Base-by-base conservation (phyloP, 495 filamentous ascomycete species). In the Penicillium taxi region DNA sequence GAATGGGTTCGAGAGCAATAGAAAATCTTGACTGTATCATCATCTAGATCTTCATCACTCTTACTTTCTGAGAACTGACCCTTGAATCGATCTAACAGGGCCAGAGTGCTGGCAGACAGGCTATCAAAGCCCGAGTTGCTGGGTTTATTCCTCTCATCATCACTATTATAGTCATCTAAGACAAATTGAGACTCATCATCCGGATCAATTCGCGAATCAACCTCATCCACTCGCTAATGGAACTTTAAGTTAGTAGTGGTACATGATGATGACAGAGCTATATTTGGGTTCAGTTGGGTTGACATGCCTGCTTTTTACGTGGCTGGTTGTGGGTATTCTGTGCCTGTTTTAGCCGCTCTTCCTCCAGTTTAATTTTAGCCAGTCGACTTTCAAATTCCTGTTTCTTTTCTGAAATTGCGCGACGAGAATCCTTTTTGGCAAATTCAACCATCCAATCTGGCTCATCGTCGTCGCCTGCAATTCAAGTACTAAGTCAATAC, bases 1-100 rank as follows among this genome's bases (percentile, higher is more conserved):
- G 91, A 96, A 50, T 98, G 91, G 2, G 91, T 98, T 48, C 91
- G 72, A 9, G 91, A 96, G 39, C 89, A 95, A 56, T 84, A 96
- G 56, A 84, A 95, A 17, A 98, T 84, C 70, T 86, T 89, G 13
- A 80, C 66, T 30, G 78, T 70, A 16, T 72, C 71, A 8, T 66
- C 52, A 35, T 79, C 75, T 8, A 63, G 55, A 9, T 71, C 69
- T 27, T 69, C 64, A 5, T 67, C 59, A 21, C 73, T 66, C 4
- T 73, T 67, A 37, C 63, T 32, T 1, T 44, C 39, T 2, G 59
- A 52, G n/a, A 48, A 39, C 21, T 60, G 47, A 2, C 59, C 61
- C 32, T 59, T 55, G 32, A 67, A 63, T 5, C 48, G 54, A 26
- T 65, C 59, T 16, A 70, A 41, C 15, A 70, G 34, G 8, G 65